phyloP scores from a whole-genome alignment of 2,329 filamentous ascomycete genomes.

The Sclerotinia nivalis region DNA sequence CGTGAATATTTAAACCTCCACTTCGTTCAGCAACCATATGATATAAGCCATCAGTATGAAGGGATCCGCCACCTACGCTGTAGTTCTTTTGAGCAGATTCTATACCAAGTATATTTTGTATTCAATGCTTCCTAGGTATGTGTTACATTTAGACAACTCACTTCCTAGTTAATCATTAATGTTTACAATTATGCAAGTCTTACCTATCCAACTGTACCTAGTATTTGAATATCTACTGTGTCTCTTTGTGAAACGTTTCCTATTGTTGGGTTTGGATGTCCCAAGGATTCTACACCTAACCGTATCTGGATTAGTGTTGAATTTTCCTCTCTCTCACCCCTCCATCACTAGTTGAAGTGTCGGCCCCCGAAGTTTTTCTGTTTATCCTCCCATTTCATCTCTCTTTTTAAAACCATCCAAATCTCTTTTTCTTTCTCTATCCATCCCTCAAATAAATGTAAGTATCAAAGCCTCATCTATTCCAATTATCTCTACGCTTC shows the following conservation, averaged over 20 bases:
- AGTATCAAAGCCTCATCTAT: not conserved
- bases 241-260: constrained; percentile 12
- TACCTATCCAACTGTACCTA: not conserved
- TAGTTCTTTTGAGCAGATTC: not conserved
- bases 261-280: not conserved
- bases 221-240: not conserved
- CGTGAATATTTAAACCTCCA: not conserved
- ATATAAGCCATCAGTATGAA: no score
- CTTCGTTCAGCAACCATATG: not conserved
- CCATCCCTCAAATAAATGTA: constrained; percentile 7
- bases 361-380: constrained; percentile 17
- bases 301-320: not conserved
- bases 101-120: not conserved
- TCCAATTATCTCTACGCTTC: not conserved
- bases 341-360: constrained; percentile 4
- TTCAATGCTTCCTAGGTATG: not conserved
- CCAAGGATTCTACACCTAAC: not conserved
- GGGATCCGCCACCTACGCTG: no score
- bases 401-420: not conserved
- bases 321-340: constrained; percentile 21
- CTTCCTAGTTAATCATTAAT: not conserved
- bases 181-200: not conserved
- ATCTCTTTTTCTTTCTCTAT: not conserved
- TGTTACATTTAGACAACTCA: not conserved
- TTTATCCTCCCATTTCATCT: not conserved